Evolutionary conservation across 2,329 filamentous ascomycete species (phyloP), one percentile per base, ranked within the genome.

Genomic region (Ampelomyces quisqualis): DNA sequence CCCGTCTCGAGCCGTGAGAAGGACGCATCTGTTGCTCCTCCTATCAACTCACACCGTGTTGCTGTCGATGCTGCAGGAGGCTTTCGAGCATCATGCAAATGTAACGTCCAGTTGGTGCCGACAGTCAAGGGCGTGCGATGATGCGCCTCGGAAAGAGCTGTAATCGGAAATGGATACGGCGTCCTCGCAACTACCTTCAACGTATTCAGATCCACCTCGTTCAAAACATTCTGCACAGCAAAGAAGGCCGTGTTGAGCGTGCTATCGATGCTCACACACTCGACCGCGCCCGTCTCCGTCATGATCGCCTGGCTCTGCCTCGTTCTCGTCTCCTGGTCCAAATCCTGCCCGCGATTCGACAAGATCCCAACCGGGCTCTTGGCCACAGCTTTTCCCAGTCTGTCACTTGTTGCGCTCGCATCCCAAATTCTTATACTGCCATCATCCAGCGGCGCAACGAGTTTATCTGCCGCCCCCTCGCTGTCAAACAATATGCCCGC

Each of bases 351-450:
- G 42, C 77, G 74, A n/a, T 75, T 70, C 40, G 84, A 82, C 11
- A 95, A 73, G 7, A 91, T 73, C 0, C 84, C 85, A 0, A 82
- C 73, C 14, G 71, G 71, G 65, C 86, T 93, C 47, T 77, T 78
- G 1, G 79, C 81, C 8, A 87, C 52, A 21, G 93, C 79, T 2
- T 74, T 78, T 2, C 87, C 86, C 50, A 76, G 78, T 2, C 75
- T 77, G 3, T 84, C 84, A 55, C 76, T 78, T 14, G 48, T 49
- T 1, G 54, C 49, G n/a, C 45, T 38, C 2, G 58, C 62, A 28
- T 95, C 86, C 90, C 90, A 96, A 5, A 95, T 70, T 54, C 85
- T 88, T n/a, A 96, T 78, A 36, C 87, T 89, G 0, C 90, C 90
- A 61, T 96, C 88, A 43, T 94, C 88, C 6, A 95, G 73, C 2